A percentile compares a stretch with the other conserved stretches of the same genome.
phyloP scores from a whole-genome alignment of 208 protist species.

The Wallacemonas sp. region DNA sequence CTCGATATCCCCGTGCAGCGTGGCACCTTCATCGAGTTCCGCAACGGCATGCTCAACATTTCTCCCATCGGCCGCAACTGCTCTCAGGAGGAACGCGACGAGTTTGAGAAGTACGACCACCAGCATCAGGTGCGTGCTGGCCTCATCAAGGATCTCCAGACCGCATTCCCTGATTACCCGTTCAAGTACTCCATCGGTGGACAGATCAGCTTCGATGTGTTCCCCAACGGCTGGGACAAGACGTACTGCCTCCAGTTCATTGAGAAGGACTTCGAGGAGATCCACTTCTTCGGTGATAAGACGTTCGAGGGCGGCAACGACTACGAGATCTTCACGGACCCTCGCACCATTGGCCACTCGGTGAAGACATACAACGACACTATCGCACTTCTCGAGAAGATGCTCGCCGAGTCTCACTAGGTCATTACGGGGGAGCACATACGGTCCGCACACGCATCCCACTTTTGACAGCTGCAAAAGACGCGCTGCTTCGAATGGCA shows the following conservation, averaged over 20 bases:
- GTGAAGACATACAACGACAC: constrained; percentile 97
- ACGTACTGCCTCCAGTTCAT: constrained; percentile 98
- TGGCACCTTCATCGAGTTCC: constrained; percentile 99
- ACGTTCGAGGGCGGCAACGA: constrained; percentile 99
- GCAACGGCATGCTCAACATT: constrained; percentile 99
- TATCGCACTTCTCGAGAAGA: constrained; percentile 82
- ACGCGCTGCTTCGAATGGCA: neutral
- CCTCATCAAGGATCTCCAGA: constrained; percentile 92
- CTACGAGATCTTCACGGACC: constrained; percentile 98
- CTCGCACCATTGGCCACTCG: constrained; percentile 91
- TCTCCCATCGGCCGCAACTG: constrained; percentile 99
- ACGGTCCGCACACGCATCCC: neutral
- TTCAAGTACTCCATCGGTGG: constrained; percentile 98
- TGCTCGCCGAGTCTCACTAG: constrained; percentile 43
- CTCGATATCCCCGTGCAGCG: constrained; percentile 98
- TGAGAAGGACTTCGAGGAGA: constrained; percentile 94
- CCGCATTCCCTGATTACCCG: constrained; percentile 79
- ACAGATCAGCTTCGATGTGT: constrained; percentile 99
- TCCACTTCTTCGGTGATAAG: constrained; percentile 99
- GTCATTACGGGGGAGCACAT: too few species aligned
- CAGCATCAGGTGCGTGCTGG: constrained; percentile 94
- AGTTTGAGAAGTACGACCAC: constrained; percentile 98
- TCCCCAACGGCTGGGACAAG: constrained; percentile 99
- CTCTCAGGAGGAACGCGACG: constrained; percentile 96
- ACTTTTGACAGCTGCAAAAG: neutral